Percentiles rank a stretch among this genome's conserved stretches.
These are phyloP conservation scores for Exophiala alcalophila DNA, from an alignment of 2,329 filamentous ascomycete genomes.

Conservation along the genomic window DNA sequence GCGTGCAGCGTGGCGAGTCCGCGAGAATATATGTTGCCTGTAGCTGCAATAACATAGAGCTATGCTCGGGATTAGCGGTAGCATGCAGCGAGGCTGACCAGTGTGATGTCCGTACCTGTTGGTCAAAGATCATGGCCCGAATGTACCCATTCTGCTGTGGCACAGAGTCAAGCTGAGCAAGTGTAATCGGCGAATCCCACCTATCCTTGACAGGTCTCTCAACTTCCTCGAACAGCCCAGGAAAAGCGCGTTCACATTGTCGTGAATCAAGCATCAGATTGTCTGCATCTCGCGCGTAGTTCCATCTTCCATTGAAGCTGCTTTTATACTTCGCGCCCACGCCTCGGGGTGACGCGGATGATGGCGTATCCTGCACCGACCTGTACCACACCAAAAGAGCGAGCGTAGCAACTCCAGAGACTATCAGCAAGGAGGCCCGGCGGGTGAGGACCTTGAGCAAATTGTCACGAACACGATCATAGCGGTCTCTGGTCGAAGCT, in stretches of 20 bases:
- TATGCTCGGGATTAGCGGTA: conserved; percentile 18
- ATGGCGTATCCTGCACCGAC: conserved; percentile 2
- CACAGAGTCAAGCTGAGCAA: conserved; percentile 28
- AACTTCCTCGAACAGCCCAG: conserved; percentile 31
- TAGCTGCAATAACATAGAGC: conserved; percentile 38
- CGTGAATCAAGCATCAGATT: conserved; percentile 28
- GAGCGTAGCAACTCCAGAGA: conserved; percentile 1
- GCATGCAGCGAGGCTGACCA: not conserved
- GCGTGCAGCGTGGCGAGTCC: conserved; percentile 45
- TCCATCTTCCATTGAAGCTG: conserved; percentile 20
- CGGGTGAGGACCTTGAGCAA: no score
- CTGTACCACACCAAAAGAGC: conserved; percentile 10
- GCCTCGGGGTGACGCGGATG: not conserved
- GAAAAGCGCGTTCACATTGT: conserved; percentile 32
- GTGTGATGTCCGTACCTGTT: conserved; percentile 25
- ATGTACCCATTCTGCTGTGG: conserved; percentile 32
- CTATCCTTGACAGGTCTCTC: conserved; percentile 26
- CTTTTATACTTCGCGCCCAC: conserved; percentile 1
- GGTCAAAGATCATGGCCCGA: conserved; percentile 39
- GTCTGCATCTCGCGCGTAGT: conserved; percentile 28
- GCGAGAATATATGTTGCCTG: conserved; percentile 33
- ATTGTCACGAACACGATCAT: conserved; percentile 3
- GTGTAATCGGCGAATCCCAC: conserved; percentile 23
- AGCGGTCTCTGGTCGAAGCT: no score
- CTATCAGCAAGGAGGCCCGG: conserved; percentile 7